Evolutionary conservation across 225 moss, liverwort and hornwort genomes (phyloP).

Genomic region (Polytrichum commune): DNA sequence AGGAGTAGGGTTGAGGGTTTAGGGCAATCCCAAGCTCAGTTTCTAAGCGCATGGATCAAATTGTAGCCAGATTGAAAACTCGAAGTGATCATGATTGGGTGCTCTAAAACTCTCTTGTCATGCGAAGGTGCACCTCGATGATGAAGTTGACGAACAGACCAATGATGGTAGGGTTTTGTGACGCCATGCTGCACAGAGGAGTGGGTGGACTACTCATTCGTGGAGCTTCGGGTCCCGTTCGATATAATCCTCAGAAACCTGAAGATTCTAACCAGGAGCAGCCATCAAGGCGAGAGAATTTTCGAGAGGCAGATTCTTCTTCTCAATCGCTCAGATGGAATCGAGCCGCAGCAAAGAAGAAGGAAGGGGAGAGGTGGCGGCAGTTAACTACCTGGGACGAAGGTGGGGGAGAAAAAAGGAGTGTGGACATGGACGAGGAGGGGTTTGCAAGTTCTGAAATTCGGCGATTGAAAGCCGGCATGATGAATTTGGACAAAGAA

Average conservation of each 20-base stretch:
- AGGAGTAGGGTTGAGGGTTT: no score
- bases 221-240: slow-evolving; percentile 34
- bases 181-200: slow-evolving; percentile 18
- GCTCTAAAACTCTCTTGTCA: neutral
- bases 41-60: no score
- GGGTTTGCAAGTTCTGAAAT: slow-evolving; percentile 27
- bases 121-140: neutral
- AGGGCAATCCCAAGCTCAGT: no score
- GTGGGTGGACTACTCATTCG: slow-evolving; percentile 22
- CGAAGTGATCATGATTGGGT: neutral
- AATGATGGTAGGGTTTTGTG: slow-evolving; percentile 27
- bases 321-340: neutral
- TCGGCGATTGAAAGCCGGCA: slow-evolving; percentile 31
- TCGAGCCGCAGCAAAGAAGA: slow-evolving; percentile 10
- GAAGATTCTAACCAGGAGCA: slow-evolving; percentile 9
- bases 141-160: neutral
- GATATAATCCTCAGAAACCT: slow-evolving; percentile 43
- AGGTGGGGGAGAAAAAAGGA: neutral
- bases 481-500: slow-evolving; percentile 5
- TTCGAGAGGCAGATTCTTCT: neutral
- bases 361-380: slow-evolving; percentile 16
- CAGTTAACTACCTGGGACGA: neutral
- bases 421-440: slow-evolving; percentile 7
- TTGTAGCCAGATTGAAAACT: neutral
- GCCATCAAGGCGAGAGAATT: neutral